These are phyloP conservation scores for Tuber microsphaerosporum DNA, from an alignment of 495 filamentous ascomycete genomes.

Conservation along the genomic window DNA sequence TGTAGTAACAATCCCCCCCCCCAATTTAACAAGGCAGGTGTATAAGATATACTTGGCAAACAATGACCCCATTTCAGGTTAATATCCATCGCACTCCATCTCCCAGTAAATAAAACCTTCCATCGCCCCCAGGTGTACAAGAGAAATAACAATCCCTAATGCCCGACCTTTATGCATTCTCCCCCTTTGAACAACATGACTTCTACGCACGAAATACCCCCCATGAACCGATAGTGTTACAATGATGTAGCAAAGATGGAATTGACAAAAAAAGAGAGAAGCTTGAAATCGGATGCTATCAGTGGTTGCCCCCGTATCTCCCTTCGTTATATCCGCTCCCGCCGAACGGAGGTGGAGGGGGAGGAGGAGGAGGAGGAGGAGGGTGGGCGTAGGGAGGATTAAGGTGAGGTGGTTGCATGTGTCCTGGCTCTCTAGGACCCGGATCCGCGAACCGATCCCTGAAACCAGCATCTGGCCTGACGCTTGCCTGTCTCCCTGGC, in stretches of 20 bases:
- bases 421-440: slow-evolving; percentile 25
- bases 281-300: slow-evolving; percentile 6
- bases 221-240: neutral
- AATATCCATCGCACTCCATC: neutral
- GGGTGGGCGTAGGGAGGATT: slow-evolving; percentile 11
- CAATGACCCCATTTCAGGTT: neutral
- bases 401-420: slow-evolving; percentile 25
- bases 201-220: neutral
- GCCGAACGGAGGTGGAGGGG: neutral
- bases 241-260: neutral
- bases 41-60: neutral
- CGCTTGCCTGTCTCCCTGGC: slow-evolving; percentile 14
- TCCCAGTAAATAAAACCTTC: neutral
- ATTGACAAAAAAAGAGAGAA: slow-evolving; percentile 11
- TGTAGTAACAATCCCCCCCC: neutral
- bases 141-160: neutral
- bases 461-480: slow-evolving; percentile 22
- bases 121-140: neutral
- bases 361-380: neutral
- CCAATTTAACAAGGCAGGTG: neutral
- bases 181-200: neutral
- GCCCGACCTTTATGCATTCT: neutral
- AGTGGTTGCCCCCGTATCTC: slow-evolving; percentile 29
- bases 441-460: slow-evolving; percentile 32
- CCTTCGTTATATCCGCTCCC: slow-evolving; percentile 25